Evolutionary conservation across 331 rosid species (phyloP).

Genomic region (Pyrus hybrid): DNA sequence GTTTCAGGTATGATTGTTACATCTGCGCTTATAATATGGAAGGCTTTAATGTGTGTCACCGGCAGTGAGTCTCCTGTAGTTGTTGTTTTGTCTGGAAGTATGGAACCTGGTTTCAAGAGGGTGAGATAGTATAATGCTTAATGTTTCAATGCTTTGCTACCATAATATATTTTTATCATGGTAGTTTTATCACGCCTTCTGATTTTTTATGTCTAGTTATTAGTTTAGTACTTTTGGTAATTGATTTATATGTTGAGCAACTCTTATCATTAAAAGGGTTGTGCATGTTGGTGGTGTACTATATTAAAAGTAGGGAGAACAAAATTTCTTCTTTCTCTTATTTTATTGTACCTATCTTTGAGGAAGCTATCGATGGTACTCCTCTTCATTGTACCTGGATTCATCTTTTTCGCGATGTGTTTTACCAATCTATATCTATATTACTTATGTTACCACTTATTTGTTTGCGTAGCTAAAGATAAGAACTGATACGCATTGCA

Average conservation of each 20-base stretch:
- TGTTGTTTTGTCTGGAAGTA: slow-evolving; percentile 91
- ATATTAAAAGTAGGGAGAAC: too few relatives aligned
- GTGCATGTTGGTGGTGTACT: too few relatives aligned
- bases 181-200: too few relatives aligned
- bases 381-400: background rate
- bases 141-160: slow-evolving; percentile 1
- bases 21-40: slow-evolving; percentile 79
- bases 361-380: background rate
- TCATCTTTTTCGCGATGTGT: background rate
- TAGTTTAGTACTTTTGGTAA: too few relatives aligned
- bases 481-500: slow-evolving; percentile 11
- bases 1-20: slow-evolving; percentile 71
- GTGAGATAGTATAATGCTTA: slow-evolving; percentile 23
- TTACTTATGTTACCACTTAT: background rate
- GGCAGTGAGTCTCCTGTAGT: slow-evolving; percentile 83
- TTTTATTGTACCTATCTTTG: background rate
- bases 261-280: too few relatives aligned
- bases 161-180: too few relatives aligned
- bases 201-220: too few relatives aligned
- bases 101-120: slow-evolving; percentile 94
- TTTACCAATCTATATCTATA: background rate
- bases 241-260: too few relatives aligned
- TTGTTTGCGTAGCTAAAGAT: slow-evolving; percentile 2
- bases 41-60: slow-evolving; percentile 71
- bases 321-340: too few relatives aligned